Evolutionary conservation across 371 early-diverging fungal genomes (phyloP).

Genomic region (Mucor racemosus): DNA sequence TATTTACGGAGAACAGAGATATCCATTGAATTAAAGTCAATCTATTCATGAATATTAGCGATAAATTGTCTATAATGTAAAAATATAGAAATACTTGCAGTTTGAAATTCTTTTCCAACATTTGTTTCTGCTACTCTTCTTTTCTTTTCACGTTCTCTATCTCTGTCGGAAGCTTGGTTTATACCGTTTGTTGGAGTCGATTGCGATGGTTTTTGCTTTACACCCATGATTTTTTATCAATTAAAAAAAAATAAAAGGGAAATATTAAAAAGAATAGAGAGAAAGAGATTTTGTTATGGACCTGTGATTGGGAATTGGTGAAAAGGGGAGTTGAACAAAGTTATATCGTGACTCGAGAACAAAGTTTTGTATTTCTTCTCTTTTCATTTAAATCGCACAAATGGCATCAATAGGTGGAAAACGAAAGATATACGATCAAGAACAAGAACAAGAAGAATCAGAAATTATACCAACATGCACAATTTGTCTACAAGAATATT

Average conservation of each 20-base stretch:
- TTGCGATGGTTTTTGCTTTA: constrained; percentile 41
- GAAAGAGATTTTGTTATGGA: not conserved
- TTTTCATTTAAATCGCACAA: not conserved
- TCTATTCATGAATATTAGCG: constrained; percentile 23
- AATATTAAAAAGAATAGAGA: not conserved
- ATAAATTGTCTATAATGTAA: not conserved
- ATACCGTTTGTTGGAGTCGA: constrained; percentile 20
- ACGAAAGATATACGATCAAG: constrained; percentile 1
- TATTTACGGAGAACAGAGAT: constrained; percentile 49
- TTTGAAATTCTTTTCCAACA: constrained; percentile 58
- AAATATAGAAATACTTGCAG: constrained; percentile 29
- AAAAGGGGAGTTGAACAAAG: not conserved
- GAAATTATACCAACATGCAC: constrained; percentile 46
- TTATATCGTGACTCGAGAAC: constrained; percentile 1
- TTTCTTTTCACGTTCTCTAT: constrained; percentile 52
- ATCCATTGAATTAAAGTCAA: constrained; percentile 53
- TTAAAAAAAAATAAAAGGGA: not conserved
- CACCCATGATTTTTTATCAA: constrained; percentile 27
- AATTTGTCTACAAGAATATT: constrained; percentile 59
- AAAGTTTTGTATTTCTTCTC: not conserved
- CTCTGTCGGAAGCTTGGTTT: constrained; percentile 31
- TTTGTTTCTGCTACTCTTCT: constrained; percentile 41
- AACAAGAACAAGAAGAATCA: not conserved
- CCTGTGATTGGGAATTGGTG: constrained; percentile 2
- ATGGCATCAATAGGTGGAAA: constrained; percentile 14